Base-by-base conservation (phyloP, 83 land plant genomes). In the Picea engelmannii region DNA sequence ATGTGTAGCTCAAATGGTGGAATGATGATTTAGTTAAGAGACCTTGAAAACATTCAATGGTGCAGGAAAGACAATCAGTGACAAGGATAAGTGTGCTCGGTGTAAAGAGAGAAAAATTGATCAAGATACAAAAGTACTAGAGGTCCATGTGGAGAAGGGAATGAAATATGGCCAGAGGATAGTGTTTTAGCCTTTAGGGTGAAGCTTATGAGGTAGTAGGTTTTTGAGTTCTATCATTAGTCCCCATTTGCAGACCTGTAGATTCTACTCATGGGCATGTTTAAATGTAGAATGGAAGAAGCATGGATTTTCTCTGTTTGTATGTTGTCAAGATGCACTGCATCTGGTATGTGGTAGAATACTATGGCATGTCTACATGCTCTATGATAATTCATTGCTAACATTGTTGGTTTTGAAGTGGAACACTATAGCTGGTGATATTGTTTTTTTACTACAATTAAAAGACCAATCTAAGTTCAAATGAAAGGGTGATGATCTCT, bases 401-500 rank as follows among this genome's bases (percentile, higher is more conserved):
- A 38, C 40, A 38, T 38, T 38, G 3, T 8, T 49, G 15, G 76
- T 44, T 83, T 59, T 86, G 84, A 93, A 94, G 97, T 93, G 93
- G 24, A 93, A 94, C n/a, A 88, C 89, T 3, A 76, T 91, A 15
- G 91, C 95, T 4, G 95, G 97, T 0, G 93, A 94, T 38, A 92
- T 92, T 20, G 91, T 92, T 4, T 94, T 94, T 80, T 88, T 94
- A 5, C 87, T 92, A 3, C 95, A 92, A 78, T 89, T 86, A 63
- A 94, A 91, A 78, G 97, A 94, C 21, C 97, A 92, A 63, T 88
- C 95, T 94, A 83, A 94, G 89, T 85, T 67, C 95, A 79, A 94
- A 35, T 35, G 38, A 35, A 35, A 35, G 38, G 38, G 38, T 35
- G 38, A 35, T 35, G 38, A 35, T 35, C 38, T 35, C 38, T 35